phyloP scores from a whole-genome alignment of 495 filamentous ascomycete genomes.

The Pyrenula aspistea region DNA sequence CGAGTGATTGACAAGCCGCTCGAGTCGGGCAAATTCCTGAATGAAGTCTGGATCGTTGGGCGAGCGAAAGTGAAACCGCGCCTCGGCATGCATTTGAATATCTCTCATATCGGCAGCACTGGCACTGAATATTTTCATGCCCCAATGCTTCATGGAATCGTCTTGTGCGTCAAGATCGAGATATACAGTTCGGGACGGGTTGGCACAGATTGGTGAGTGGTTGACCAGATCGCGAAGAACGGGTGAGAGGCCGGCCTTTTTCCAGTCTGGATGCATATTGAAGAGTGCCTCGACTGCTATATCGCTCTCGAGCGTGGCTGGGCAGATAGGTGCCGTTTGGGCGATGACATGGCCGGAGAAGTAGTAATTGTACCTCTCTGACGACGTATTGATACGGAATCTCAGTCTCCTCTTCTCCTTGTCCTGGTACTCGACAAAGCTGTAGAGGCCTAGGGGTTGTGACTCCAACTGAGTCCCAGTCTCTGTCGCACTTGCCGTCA shows the following conservation, averaged over 20 bases:
- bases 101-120: neutral
- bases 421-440: slow-evolving; percentile 32
- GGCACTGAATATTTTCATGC: slow-evolving; percentile 11
- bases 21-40: slow-evolving; percentile 20
- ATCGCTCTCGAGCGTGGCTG: slow-evolving; percentile 31
- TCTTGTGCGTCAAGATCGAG: slow-evolving; percentile 18
- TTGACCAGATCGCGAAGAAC: slow-evolving; percentile 23
- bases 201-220: slow-evolving; percentile 27
- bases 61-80: slow-evolving; percentile 1
- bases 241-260: slow-evolving; percentile 13
- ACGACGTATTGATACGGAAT: slow-evolving; percentile 36
- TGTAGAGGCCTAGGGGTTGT: slow-evolving; percentile 13
- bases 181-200: slow-evolving; percentile 23
- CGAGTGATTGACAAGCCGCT: slow-evolving; percentile 15
- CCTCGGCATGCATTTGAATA: neutral
- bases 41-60: slow-evolving; percentile 9
- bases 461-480: neutral
- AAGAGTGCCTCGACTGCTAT: slow-evolving; percentile 35
- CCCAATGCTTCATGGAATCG: slow-evolving; percentile 12
- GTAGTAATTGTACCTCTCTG: slow-evolving; percentile 22
- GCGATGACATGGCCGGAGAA: slow-evolving; percentile 32
- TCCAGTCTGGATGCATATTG: slow-evolving; percentile 21
- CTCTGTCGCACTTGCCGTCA: neutral
- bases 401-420: slow-evolving; percentile 12
- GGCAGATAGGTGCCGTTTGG: slow-evolving; percentile 33